Percentiles rank a stretch among this genome's conserved stretches.
phyloP scores from a whole-genome alignment of 257 asterid species.

The Linaria vulgaris region DNA sequence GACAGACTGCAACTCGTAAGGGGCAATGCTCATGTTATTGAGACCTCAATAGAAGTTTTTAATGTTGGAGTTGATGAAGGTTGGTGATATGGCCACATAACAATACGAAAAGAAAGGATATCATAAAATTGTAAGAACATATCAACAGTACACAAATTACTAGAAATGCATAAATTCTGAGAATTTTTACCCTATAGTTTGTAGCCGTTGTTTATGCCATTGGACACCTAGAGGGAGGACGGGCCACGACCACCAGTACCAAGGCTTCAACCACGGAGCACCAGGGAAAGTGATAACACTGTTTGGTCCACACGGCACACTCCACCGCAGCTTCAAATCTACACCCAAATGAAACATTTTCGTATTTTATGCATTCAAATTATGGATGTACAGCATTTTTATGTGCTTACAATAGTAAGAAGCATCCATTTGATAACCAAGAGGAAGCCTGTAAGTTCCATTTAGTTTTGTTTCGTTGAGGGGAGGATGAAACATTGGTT shows the following conservation, averaged over 20 bases:
- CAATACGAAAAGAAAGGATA: no score
- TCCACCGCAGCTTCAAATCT: slow-evolving; percentile 88
- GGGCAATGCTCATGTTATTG: no score
- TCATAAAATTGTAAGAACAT: no score
- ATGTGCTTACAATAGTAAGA: slow-evolving; percentile 78
- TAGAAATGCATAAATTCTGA: not conserved
- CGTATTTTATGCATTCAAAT: no score
- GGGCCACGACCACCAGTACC: slow-evolving; percentile 99
- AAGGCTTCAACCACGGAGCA: slow-evolving; percentile 86
- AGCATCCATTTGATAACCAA: slow-evolving; percentile 97
- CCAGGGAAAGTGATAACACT: slow-evolving; percentile 90
- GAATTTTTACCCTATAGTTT: slow-evolving; percentile 67
- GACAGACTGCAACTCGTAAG: no score
- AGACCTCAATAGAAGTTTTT: no score
- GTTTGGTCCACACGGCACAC: slow-evolving; percentile 88
- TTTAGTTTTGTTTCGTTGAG: slow-evolving; percentile 61
- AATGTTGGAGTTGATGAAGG: no score
- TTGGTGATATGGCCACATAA: no score
- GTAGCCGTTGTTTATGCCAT: slow-evolving; percentile 74
- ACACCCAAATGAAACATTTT: slow-evolving; percentile 13
- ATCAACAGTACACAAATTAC: no score
- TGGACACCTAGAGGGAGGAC: slow-evolving; percentile 83
- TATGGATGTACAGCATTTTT: not conserved
- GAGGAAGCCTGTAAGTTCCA: slow-evolving; percentile 76
- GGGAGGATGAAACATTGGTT: slow-evolving; percentile 70